Evolutionary conservation across 75 land plant species (phyloP).

Genomic region (Sequoia sempervirens): DNA sequence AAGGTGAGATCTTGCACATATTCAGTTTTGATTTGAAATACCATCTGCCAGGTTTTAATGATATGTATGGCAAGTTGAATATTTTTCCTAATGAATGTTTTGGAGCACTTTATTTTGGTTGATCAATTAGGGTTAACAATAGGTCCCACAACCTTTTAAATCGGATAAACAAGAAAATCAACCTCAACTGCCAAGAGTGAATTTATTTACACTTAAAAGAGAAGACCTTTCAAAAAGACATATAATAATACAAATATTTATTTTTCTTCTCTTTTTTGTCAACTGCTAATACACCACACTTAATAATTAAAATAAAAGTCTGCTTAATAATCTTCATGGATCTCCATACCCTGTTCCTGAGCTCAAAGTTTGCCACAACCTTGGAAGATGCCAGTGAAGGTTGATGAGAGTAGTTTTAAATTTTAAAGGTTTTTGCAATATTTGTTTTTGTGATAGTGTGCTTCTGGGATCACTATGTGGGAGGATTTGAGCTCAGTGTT

Average conservation of each 20-base stretch:
- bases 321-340: background rate
- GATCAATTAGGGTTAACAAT: background rate
- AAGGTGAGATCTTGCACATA: conserved; percentile 39
- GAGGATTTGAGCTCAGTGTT: background rate
- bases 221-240: background rate
- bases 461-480: background rate
- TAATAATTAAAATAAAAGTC: too few relatives aligned
- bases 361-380: background rate
- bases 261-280: background rate
- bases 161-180: background rate
- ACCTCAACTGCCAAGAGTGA: background rate
- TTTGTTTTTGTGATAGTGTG: background rate
- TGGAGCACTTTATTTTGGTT: background rate
- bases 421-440: background rate
- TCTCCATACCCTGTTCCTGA: background rate
- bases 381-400: background rate
- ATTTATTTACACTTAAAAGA: background rate
- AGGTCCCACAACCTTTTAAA: background rate
- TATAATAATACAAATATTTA: background rate
- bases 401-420: background rate
- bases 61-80: background rate
- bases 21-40: conserved; percentile 2
- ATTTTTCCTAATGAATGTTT: background rate
- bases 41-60: background rate
- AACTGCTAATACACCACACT: background rate